Evolutionary conservation across 441 rosid species (phyloP).

Genomic region (Aquilaria agallochum): DNA sequence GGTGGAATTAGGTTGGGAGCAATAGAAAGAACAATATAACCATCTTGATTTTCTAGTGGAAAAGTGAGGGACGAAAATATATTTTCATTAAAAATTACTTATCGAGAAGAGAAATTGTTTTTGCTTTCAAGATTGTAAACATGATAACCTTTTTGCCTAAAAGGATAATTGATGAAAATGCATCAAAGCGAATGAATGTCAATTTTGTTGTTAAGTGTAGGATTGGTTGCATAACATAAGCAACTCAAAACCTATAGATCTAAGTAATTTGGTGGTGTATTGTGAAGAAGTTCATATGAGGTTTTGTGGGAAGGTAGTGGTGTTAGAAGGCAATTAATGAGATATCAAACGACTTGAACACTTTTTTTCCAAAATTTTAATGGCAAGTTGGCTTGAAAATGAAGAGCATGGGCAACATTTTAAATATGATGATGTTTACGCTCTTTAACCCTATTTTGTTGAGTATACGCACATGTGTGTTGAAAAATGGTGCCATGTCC

Average conservation of each 20-base stretch:
- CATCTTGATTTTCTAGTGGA: not conserved
- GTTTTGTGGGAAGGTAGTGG: not conserved
- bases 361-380: constrained; percentile 5
- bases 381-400: constrained; percentile 7
- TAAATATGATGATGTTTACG: not conserved
- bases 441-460: not conserved
- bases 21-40: not conserved
- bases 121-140: not conserved
- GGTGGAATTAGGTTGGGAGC: not conserved
- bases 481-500: not conserved
- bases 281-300: not conserved
- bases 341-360: not conserved
- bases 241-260: not conserved
- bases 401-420: not conserved
- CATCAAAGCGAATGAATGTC: not conserved
- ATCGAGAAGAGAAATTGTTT: too few relatives aligned
- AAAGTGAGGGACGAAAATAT: not conserved
- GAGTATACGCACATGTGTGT: not conserved
- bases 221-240: not conserved
- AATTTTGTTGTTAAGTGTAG: not conserved
- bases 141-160: not conserved
- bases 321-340: not conserved
- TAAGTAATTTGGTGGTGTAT: not conserved
- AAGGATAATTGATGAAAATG: not conserved
- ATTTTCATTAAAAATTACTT: too few relatives aligned